Conservation (phyloP, 2,329 filamentous ascomycete genomes). For the Trichocomaceae sp. region DNA sequence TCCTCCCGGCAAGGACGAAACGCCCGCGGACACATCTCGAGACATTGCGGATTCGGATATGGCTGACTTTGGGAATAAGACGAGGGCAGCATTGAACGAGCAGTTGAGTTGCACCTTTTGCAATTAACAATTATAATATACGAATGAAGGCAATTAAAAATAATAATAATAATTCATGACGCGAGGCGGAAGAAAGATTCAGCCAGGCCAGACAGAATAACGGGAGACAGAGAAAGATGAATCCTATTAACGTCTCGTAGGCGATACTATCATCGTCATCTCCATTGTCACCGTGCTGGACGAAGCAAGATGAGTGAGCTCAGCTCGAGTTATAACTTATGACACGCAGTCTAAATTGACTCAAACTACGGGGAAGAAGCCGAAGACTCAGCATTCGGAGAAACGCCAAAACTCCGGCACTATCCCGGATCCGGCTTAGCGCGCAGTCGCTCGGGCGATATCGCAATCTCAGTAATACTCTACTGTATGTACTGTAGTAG, state of each 20-base stretch:
- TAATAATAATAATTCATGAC: background rate
- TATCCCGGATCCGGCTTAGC: background rate
- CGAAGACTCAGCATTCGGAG: background rate
- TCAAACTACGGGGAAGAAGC: background rate
- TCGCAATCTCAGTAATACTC: no score
- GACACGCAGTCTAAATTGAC: no score
- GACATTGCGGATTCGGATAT: constrained; percentile 19
- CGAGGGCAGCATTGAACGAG: background rate
- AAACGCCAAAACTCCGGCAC: background rate
- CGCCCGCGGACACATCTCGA: constrained; percentile 23
- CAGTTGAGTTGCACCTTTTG: no score
- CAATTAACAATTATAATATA: background rate
- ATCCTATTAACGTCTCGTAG: background rate
- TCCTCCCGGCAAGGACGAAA: constrained; percentile 15
- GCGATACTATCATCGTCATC: background rate
- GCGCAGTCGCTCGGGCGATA: background rate
- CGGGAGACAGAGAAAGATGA: background rate
- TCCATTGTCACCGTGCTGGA: no score
- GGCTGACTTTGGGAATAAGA: background rate
- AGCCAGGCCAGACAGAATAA: background rate
- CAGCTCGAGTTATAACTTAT: no score
- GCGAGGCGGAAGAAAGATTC: background rate
- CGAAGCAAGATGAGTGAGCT: background rate
- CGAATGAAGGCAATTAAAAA: background rate
- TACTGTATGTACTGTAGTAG: no score